phyloP scores from a whole-genome alignment of 768 basidiomycete species.

The Termitomyces sp. region DNA sequence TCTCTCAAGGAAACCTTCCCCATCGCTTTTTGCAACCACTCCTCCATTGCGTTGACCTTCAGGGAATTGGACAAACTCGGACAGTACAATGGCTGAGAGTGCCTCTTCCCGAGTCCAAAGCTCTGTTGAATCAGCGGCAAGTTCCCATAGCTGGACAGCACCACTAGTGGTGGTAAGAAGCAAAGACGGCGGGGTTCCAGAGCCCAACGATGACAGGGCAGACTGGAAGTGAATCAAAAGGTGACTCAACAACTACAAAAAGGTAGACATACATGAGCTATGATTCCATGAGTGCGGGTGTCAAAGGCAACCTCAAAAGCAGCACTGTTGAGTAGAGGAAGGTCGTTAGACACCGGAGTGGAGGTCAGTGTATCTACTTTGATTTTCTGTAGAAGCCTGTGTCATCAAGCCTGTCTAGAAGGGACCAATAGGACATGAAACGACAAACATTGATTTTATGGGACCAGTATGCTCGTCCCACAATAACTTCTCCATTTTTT shows the following conservation, averaged over 20 bases:
- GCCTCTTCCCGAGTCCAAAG: conserved; percentile 84
- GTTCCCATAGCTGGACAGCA: conserved; percentile 71
- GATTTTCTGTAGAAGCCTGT: conserved; percentile 38
- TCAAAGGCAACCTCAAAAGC: conserved; percentile 65
- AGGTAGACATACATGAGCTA: conserved; percentile 52
- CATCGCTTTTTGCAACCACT: conserved; percentile 32
- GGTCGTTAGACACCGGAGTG: conserved; percentile 39
- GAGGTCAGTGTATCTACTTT: conserved; percentile 48
- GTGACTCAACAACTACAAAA: background rate
- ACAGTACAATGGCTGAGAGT: conserved; percentile 57
- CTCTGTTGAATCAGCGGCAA: conserved; percentile 33
- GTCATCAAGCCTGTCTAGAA: background rate
- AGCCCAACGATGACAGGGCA: conserved; percentile 43
- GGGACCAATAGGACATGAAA: background rate
- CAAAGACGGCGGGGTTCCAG: conserved; percentile 35
- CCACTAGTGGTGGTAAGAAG: conserved; percentile 73
- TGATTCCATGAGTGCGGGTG: conserved; percentile 59
- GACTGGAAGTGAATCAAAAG: conserved; percentile 9
- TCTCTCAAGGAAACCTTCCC: conserved; percentile 49
- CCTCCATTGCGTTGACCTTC: conserved; percentile 38
- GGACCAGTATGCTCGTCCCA: conserved; percentile 20
- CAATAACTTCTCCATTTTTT: conserved; percentile 9
- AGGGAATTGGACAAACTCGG: conserved; percentile 77
- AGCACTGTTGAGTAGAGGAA: background rate
- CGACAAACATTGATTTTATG: conserved; percentile 3